These are phyloP conservation scores for Mayamaea pseudoterrestris DNA, from an alignment of 108 stramenopile genomes.

Conservation along the genomic window DNA sequence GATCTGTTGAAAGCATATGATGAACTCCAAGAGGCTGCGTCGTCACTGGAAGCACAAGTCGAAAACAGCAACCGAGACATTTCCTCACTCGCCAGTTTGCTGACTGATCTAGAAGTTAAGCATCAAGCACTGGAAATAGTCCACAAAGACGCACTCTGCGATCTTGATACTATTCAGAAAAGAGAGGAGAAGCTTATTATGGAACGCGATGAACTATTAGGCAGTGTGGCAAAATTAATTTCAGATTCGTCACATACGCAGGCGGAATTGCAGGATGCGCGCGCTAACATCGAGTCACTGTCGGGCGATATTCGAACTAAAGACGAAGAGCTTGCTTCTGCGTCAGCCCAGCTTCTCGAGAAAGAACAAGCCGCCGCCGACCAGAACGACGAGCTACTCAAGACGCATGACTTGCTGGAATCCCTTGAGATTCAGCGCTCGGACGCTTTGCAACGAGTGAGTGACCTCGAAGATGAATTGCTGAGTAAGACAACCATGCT, in stretches of 20 bases:
- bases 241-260: not conserved
- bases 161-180: too few relatives aligned
- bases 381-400: constrained; percentile 1
- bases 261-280: not conserved
- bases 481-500: constrained; percentile 1
- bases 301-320: not conserved
- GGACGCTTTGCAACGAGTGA: not conserved
- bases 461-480: constrained; percentile 1
- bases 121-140: too few relatives aligned
- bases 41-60: too few relatives aligned
- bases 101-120: too few relatives aligned
- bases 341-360: too few relatives aligned
- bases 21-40: too few relatives aligned
- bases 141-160: too few relatives aligned
- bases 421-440: not conserved
- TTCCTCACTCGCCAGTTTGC: too few relatives aligned
- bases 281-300: not conserved
- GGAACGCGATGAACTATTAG: not conserved
- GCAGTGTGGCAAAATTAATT: not conserved
- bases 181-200: too few relatives aligned
- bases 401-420: constrained; percentile 5
- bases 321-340: not conserved
- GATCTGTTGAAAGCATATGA: too few relatives aligned
- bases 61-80: too few relatives aligned
- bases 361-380: not conserved